Evolutionary conservation across 2,329 filamentous ascomycete species (phyloP), one percentile per base, ranked within the genome.

Genomic region (Fusarium pseudograminearum): DNA sequence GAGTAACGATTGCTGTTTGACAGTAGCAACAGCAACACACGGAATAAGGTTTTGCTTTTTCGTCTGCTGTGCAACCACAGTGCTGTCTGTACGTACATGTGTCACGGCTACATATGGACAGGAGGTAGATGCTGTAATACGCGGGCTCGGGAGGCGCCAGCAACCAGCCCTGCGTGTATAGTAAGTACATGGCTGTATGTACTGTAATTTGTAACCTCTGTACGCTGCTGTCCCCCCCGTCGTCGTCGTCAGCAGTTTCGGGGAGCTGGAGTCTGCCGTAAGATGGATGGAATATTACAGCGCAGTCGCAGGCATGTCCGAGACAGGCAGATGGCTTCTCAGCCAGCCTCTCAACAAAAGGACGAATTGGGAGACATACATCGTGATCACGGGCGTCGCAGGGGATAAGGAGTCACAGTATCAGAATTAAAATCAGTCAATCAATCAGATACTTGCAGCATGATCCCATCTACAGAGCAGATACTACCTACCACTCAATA

Each of bases 291-390:
- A 10, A 44, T 56, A 53, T 65, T 65, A 42, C 54, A 42, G 46
- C 34, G 22, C 45, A 40, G 22, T 26, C 20, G 38, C 44, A 64
- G 51, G 61, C 45, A 65, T 54, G 61, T 65, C 72, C 70, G 72
- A 74, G 69, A 74, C 72, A 73, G 56, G 67, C 61, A 65, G 67
- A 46, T 58, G 55, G 41, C 50, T 56, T 64, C 63, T 58, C 62
- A 51, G 60, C 61, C 62, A 62, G 51, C 61, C 48, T 53, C 47
- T 52, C 26, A 31, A 53, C 55, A 56, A 40, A 56, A 40, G 30
- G 28, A 56, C 47, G 53, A 42, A 42, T 66, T 69, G 51, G 45
- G 28, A 40, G 14, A 41, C 33, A 30, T 34, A 24, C 33, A 41
- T 16, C 31, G 55, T 61, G 57, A 67, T 57, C 47, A 50, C 60